Evolutionary conservation across 164 flowering plant genomes (phyloP).

Genomic region (Magnolia kwangsiensis): DNA sequence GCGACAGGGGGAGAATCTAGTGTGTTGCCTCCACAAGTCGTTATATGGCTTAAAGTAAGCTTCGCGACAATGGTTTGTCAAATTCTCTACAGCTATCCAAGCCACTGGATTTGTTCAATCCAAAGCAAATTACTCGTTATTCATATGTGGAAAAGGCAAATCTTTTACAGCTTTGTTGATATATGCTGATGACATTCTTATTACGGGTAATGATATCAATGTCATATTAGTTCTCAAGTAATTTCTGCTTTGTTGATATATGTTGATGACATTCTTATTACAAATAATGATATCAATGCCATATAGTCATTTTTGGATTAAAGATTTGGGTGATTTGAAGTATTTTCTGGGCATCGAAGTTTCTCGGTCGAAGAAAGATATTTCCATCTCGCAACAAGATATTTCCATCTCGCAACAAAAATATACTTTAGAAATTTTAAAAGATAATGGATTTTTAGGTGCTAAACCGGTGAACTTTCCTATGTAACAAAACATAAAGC

Average conservation of each 20-base stretch:
- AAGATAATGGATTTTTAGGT: background rate
- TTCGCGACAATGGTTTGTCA: background rate
- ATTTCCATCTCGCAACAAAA: background rate
- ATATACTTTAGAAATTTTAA: background rate
- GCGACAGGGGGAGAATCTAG: background rate
- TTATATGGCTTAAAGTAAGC: too few relatives aligned
- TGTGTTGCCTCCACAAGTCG: background rate
- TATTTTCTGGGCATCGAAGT: slow-evolving; percentile 3
- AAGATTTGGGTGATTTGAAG: too few relatives aligned
- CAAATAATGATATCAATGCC: background rate
- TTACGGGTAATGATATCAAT: background rate
- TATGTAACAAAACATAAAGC: slow-evolving; percentile 3
- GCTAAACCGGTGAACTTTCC: background rate
- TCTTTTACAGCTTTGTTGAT: too few relatives aligned
- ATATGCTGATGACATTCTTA: too few relatives aligned
- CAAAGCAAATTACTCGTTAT: background rate
- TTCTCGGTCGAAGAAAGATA: background rate
- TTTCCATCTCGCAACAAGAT: slow-evolving; percentile 1
- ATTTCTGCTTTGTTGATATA: too few relatives aligned
- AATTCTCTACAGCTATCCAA: background rate
- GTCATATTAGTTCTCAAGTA: too few relatives aligned
- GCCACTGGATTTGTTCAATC: background rate
- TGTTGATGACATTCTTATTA: too few relatives aligned
- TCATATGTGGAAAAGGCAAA: too few relatives aligned
- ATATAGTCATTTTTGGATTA: background rate